phyloP scores from a whole-genome alignment of 177 flowering plant species.

The Telopea speciosissima region DNA sequence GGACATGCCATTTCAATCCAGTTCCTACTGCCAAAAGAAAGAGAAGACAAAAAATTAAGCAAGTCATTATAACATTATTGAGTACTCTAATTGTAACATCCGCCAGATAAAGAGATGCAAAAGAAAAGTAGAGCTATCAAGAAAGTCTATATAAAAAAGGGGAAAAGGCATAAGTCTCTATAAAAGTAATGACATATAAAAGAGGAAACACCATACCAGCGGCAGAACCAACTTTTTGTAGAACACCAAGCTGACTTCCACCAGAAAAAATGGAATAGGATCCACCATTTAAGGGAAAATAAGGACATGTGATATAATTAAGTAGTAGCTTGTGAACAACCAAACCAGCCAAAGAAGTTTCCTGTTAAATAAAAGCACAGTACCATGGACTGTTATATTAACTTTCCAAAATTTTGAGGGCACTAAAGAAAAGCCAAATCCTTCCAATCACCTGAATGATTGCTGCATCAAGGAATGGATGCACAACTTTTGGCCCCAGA shows the following conservation, averaged over 20 bases:
- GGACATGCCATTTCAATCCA: not conserved
- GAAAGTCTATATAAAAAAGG: not conserved
- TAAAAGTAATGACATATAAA: not conserved
- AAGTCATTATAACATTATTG: not conserved
- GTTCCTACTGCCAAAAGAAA: not conserved
- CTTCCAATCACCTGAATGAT: constrained; percentile 61
- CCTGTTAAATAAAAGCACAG: constrained; percentile 43
- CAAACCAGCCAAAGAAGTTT: constrained; percentile 48
- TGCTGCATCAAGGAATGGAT: constrained; percentile 85
- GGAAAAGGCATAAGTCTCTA: not conserved
- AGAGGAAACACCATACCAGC: constrained; percentile 54
- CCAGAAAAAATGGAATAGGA: constrained; percentile 55
- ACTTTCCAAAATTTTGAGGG: not conserved
- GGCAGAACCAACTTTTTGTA: constrained; percentile 86
- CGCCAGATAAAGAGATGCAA: not conserved
- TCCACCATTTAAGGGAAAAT: constrained; percentile 35
- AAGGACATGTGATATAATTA: constrained; percentile 59
- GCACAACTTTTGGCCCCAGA: constrained; percentile 75
- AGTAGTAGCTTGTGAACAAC: constrained; percentile 64
- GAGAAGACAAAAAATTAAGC: not conserved
- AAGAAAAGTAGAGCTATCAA: not conserved
- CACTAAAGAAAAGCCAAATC: not conserved
- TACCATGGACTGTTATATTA: not conserved
- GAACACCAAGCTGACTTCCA: constrained; percentile 60
- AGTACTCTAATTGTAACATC: not conserved